Evolutionary conservation across 768 basidiomycete species (phyloP), one percentile per base, ranked within the genome.

Genomic region (Lactarius sp.): DNA sequence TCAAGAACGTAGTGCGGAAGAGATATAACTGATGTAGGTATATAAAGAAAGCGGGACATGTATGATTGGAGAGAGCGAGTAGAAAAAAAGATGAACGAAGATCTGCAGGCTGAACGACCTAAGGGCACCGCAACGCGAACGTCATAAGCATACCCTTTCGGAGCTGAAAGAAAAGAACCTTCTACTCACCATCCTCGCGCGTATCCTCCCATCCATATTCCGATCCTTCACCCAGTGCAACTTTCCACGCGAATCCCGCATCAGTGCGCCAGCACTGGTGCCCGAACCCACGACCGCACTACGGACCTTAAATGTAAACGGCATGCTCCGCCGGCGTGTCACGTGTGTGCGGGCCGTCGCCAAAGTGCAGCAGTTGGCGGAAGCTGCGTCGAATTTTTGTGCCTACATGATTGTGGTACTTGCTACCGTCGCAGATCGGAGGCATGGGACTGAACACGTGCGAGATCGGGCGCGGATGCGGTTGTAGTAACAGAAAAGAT

Each of bases 171-270:
- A 27, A 27, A 27, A 27, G 22, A 27, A 27, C 22, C 22, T 27
- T 27, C 22, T 27, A 27, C 22, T 27, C 22, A 27, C 22, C 22
- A 2, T 27, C 22, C 22, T 27, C 22, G 22, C 22, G 22, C n/a
- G n/a, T n/a, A n/a, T 27, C 22, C 22, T 27, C 22, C 22, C 22
- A 27, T 27, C 22, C 34, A n/a, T n/a, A 3, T 68, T 89, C 65
- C 77, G 78, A 46, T 13, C 33, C 47, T 7, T 39, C 47, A 42
- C 41, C 5, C 14, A 4, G 1, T 12, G 53, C 41, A n/a, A 49
- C 37, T 50, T 53, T 13, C 31, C 63, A 20, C 10, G 46, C 33
- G 37, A 39, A 44, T 51, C 12, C 12, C 8, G 37, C 37, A 14
- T 37, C 3, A 50, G 39, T 1, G 47, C 6, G 9, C 47, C 50